Conservation (phyloP, 2,329 filamentous ascomycete species). For the Ambrosiella beaveri region DNA sequence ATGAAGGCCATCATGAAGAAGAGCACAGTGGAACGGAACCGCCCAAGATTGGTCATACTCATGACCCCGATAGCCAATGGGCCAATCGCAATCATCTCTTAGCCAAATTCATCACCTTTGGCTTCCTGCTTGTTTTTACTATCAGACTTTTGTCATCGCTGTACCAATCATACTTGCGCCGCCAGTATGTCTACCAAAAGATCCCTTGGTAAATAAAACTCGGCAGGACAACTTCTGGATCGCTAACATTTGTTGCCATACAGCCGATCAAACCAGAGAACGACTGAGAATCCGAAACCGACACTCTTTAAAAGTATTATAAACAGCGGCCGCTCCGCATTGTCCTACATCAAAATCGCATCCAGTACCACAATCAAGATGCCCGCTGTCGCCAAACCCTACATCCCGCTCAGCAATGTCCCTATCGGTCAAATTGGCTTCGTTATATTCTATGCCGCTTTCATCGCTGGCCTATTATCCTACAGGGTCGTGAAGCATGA, state of each 20-base stretch:
- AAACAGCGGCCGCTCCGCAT: not conserved
- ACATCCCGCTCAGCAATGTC: conserved; percentile 42
- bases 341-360: conserved; percentile 37
- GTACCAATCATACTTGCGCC: conserved; percentile 5
- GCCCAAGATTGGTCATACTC: not conserved
- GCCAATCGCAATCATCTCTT: conserved; percentile 10
- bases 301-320: not conserved
- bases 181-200: conserved; percentile 8
- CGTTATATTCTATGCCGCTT: conserved; percentile 38
- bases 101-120: conserved; percentile 5
- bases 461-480: conserved; percentile 40
- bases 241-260: not conserved
- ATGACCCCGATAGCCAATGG: conserved; percentile 10
- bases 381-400: conserved; percentile 26
- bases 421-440: conserved; percentile 37
- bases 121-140: conserved; percentile 2
- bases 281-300: not conserved
- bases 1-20: conserved; percentile 11
- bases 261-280: not conserved
- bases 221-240: not conserved
- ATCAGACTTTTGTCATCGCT: not conserved
- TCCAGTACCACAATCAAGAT: conserved; percentile 34
- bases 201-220: not conserved
- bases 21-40: not conserved
- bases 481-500: conserved; percentile 32